Conservation (phyloP, 129 eudicot genomes). For the Chrysanthemum lavandulifolium region DNA sequence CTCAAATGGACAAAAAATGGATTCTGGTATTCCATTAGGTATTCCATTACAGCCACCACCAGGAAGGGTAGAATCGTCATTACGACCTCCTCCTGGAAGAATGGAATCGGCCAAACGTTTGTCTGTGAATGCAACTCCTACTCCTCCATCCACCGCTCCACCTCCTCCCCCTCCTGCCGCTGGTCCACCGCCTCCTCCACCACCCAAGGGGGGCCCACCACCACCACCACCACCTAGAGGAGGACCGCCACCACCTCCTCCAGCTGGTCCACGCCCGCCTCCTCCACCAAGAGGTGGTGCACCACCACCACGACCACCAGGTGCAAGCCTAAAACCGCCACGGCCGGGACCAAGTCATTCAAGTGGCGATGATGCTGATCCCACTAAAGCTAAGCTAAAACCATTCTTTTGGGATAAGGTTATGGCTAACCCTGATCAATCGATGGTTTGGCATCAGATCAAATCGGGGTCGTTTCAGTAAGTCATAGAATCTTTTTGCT, state of each 20-base stretch:
- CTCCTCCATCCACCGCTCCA: constrained; percentile 15
- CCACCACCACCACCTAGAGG: constrained; percentile 64
- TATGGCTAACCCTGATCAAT: constrained; percentile 79
- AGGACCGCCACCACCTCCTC: constrained; percentile 55
- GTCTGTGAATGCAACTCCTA: constrained; percentile 30
- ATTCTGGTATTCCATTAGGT: constrained; percentile 35
- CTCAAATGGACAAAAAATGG: constrained; percentile 33
- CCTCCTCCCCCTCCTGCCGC: constrained; percentile 20
- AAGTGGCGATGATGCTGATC: constrained; percentile 42
- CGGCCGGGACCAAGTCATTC: constrained; percentile 35
- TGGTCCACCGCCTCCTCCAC: constrained; percentile 20
- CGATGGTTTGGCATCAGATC: constrained; percentile 99
- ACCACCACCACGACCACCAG: constrained; percentile 70
- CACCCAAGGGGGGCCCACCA: constrained; percentile 47
- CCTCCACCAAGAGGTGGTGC: constrained; percentile 56
- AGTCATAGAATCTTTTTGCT: constrained; percentile 30
- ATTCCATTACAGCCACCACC: constrained; percentile 53
- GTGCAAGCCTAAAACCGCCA: constrained; percentile 26
- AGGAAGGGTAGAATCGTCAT: constrained; percentile 37
- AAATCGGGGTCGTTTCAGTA: constrained; percentile 98
- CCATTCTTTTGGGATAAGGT: constrained; percentile 99
- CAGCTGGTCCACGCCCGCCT: constrained; percentile 64
- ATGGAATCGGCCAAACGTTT: constrained; percentile 33
- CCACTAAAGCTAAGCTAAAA: constrained; percentile 80
- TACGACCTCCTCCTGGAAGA: constrained; percentile 52